Conservation (phyloP, 2,329 filamentous ascomycete species). For the Atkinsonella hypoxylon region DNA sequence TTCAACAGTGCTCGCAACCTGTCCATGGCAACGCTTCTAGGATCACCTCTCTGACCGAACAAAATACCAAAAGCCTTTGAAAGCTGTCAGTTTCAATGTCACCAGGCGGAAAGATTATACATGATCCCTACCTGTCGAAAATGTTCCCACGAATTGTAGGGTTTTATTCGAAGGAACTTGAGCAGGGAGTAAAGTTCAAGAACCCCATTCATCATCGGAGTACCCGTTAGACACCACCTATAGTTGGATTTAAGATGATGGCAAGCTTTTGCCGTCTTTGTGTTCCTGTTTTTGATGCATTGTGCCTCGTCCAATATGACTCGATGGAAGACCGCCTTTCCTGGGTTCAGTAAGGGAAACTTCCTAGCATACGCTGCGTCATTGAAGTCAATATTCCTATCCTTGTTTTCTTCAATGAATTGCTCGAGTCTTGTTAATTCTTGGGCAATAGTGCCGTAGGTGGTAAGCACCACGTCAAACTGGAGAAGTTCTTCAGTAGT, state of each 20-base stretch:
- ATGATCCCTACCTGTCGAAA: slow-evolving; percentile 42
- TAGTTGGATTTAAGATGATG: slow-evolving; percentile 54
- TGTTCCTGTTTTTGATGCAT: slow-evolving; percentile 65
- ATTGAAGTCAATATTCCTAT: slow-evolving; percentile 25
- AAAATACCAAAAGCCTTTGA: slow-evolving; percentile 29
- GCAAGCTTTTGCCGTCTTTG: slow-evolving; percentile 60
- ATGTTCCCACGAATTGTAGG: slow-evolving; percentile 52
- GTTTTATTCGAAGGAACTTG: slow-evolving; percentile 63
- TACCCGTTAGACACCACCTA: slow-evolving; percentile 71
- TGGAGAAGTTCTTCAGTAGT: slow-evolving; percentile 47
- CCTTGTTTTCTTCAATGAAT: slow-evolving; percentile 37
- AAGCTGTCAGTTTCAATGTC: slow-evolving; percentile 8
- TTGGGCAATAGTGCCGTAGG: slow-evolving; percentile 61
- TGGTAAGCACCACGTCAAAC: slow-evolving; percentile 74
- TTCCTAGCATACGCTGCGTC: slow-evolving; percentile 23
- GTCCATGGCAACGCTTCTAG: slow-evolving; percentile 51
- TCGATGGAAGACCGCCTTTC: slow-evolving; percentile 55
- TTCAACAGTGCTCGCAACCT: slow-evolving; percentile 66
- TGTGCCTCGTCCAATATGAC: slow-evolving; percentile 83
- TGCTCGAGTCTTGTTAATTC: slow-evolving; percentile 51
- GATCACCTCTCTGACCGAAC: slow-evolving; percentile 30
- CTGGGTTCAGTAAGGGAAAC: slow-evolving; percentile 49
- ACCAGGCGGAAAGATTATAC: background rate
- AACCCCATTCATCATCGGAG: slow-evolving; percentile 80
- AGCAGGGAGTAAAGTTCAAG: slow-evolving; percentile 68